These are phyloP conservation scores for Neurospora discreta DNA, from an alignment of 495 filamentous ascomycete species.

Conservation along the genomic window DNA sequence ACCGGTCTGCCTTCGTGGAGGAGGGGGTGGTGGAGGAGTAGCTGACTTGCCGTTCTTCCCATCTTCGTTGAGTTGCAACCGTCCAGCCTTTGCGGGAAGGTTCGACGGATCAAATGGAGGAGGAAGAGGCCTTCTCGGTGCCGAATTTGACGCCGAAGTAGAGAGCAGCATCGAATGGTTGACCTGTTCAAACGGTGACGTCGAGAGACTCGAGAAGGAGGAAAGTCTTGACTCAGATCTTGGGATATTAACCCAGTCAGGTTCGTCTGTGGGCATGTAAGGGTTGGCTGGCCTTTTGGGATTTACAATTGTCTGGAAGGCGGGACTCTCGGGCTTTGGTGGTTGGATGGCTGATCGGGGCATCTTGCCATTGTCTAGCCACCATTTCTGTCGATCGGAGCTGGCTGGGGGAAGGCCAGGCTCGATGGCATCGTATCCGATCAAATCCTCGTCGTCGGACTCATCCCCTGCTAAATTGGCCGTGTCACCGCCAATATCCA, in stretches of 20 bases:
- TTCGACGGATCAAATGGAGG: constrained; percentile 42
- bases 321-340: constrained; percentile 36
- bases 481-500: constrained; percentile 40
- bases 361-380: constrained; percentile 76
- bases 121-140: constrained; percentile 35
- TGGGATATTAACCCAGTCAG: constrained; percentile 66
- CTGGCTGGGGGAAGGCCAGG: constrained; percentile 79
- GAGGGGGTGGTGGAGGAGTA: constrained; percentile 34
- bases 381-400: constrained; percentile 86
- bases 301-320: constrained; percentile 51
- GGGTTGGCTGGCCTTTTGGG: constrained; percentile 69
- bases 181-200: constrained; percentile 36
- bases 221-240: constrained; percentile 34
- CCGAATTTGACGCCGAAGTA: constrained; percentile 28
- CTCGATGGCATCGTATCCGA: constrained; percentile 64
- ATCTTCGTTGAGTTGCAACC: constrained; percentile 27
- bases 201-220: constrained; percentile 32
- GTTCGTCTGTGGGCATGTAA: constrained; percentile 53
- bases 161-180: constrained; percentile 34
- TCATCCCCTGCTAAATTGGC: constrained; percentile 40
- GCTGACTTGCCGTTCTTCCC: constrained; percentile 11
- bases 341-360: constrained; percentile 61
- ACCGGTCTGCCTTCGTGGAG: constrained; percentile 33
- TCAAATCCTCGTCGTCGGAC: constrained; percentile 61
- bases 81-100: constrained; percentile 28